Percentiles rank a stretch among this genome's conserved stretches.
Conservation (phyloP, 2,329 filamentous ascomycete genomes). For the Hypoxylon sp. region DNA sequence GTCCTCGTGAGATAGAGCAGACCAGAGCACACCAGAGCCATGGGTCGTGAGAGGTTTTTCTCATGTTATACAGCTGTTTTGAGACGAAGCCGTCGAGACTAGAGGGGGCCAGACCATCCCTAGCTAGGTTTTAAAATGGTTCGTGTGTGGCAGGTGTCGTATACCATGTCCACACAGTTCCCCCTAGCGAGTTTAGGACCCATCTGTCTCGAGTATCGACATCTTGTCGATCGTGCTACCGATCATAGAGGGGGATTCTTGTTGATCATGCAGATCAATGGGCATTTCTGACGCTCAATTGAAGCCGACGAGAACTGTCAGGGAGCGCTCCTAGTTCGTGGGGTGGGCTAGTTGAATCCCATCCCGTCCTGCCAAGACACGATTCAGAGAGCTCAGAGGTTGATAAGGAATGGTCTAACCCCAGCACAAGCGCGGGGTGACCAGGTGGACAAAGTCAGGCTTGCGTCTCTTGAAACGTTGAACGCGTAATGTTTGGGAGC, state of each 20-base stretch:
- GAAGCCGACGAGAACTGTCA: conserved; percentile 29
- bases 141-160: conserved; percentile 42
- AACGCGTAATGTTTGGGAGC: conserved; percentile 43
- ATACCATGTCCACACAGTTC: conserved; percentile 28
- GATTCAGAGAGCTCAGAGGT: conserved; percentile 29
- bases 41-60: conserved; percentile 37
- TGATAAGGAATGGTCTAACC: conserved; percentile 40
- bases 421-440: conserved; percentile 35
- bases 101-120: conserved; percentile 37
- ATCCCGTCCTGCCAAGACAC: conserved; percentile 35
- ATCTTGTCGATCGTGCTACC: conserved; percentile 43
- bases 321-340: conserved; percentile 30
- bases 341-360: conserved; percentile 31
- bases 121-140: conserved; percentile 43
- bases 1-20: conserved; percentile 40
- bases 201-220: conserved; percentile 43
- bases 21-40: conserved; percentile 40
- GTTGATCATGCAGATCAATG: conserved; percentile 25
- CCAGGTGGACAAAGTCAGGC: conserved; percentile 34
- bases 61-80: conserved; percentile 39
- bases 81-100: conserved; percentile 43
- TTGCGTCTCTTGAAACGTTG: conserved; percentile 46
- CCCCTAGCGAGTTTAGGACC: conserved; percentile 32
- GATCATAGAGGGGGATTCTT: conserved; percentile 29
- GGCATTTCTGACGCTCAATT: conserved; percentile 19